phyloP scores from a whole-genome alignment of 371 early-diverging fungal species.

The Rhizopus stolonifer region DNA sequence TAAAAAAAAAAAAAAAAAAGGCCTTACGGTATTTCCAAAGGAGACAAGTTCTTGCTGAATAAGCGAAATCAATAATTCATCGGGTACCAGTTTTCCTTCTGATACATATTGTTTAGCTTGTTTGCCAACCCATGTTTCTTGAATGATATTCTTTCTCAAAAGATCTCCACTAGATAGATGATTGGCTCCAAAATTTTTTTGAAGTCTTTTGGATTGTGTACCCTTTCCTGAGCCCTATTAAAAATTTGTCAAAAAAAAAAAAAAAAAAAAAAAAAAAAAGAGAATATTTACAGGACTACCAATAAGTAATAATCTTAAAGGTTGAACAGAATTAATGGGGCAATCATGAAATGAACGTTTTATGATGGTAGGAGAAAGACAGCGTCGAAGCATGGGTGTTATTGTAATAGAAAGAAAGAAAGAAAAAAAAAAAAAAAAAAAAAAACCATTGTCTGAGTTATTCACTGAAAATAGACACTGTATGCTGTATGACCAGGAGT shows the following conservation, averaged over 20 bases:
- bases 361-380: not conserved
- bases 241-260: not conserved
- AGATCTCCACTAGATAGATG: constrained; percentile 85
- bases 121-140: constrained; percentile 67
- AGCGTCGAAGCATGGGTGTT: not conserved
- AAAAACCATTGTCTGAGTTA: too few species aligned
- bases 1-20: not conserved
- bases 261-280: not conserved
- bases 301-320: constrained; percentile 56
- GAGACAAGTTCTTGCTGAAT: constrained; percentile 67
- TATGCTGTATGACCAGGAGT: too few species aligned
- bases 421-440: not conserved
- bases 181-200: constrained; percentile 63
- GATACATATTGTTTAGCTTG: constrained; percentile 54
- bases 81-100: constrained; percentile 74
- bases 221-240: constrained; percentile 83
- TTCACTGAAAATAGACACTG: too few species aligned
- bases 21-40: constrained; percentile 45
- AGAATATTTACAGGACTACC: constrained; percentile 58
- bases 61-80: constrained; percentile 75
- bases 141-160: constrained; percentile 74
- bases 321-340: constrained; percentile 40
- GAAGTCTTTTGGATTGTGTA: constrained; percentile 79
- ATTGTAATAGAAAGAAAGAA: not conserved
- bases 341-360: constrained; percentile 39